Conservation (phyloP, 1,284 basidiomycete genomes). For the Microbotryomycetes sp. region DNA sequence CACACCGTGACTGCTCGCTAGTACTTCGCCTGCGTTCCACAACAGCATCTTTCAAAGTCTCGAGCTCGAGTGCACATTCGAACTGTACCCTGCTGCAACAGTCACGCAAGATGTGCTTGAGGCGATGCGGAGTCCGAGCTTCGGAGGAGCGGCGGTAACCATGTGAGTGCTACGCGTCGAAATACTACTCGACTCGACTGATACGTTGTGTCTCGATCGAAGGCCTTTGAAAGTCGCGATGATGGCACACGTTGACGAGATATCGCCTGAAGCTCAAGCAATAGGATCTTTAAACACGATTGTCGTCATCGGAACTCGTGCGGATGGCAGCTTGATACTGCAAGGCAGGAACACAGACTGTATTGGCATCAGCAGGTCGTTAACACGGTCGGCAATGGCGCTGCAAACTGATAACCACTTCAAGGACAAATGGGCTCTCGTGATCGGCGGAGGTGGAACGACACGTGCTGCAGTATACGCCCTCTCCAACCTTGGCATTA, state of each 20-base stretch:
- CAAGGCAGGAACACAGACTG: slow-evolving; percentile 90
- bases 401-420: slow-evolving; percentile 34
- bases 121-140: slow-evolving; percentile 56
- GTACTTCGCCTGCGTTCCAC: slow-evolving; percentile 81
- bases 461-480: slow-evolving; percentile 87
- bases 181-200: no score
- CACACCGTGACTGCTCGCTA: not conserved
- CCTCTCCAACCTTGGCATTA: slow-evolving; percentile 58
- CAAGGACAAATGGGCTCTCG: slow-evolving; percentile 44
- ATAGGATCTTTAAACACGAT: slow-evolving; percentile 93
- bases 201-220: not conserved
- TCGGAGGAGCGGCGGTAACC: slow-evolving; percentile 92
- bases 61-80: slow-evolving; percentile 70
- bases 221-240: slow-evolving; percentile 75
- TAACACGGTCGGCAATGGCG: no score
- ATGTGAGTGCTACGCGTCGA: slow-evolving; percentile 50
- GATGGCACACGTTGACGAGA: slow-evolving; percentile 62
- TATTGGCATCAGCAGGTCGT: slow-evolving; percentile 64
- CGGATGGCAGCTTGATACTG: slow-evolving; percentile 49
- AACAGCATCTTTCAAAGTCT: slow-evolving; percentile 76
- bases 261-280: slow-evolving; percentile 66
- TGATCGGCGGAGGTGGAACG: slow-evolving; percentile 88
- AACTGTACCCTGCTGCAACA: slow-evolving; percentile 56
- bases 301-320: slow-evolving; percentile 45
- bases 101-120: slow-evolving; percentile 36